Base-by-base conservation (phyloP, 768 basidiomycete species). In the Termitomyces bulborhizus region DNA sequence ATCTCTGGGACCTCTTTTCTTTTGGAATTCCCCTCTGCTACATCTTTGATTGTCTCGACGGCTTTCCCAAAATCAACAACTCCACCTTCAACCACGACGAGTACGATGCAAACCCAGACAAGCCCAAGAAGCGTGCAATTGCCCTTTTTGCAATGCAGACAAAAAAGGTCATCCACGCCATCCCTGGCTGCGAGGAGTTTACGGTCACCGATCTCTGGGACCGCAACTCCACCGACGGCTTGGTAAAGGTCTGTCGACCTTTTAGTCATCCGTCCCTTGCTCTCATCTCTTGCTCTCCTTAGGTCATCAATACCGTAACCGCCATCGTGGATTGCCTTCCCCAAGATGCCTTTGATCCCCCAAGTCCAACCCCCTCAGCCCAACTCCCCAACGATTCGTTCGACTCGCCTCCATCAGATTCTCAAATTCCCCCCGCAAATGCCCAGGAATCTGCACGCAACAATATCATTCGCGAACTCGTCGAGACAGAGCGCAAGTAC, bases 401-500 rank as follows among this genome's bases (percentile, higher is more conserved):
- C 50, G 85, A 86, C 60, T 83, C 83, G 0, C 67, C 85, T 29
- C 63, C 69, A 3, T 68, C 71, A n/a, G 81, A 82, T 53, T 66
- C 72, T 5, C 66, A 76, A 8, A 65, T 69, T 29, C 60, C 73
- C 32, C 66, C 79, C 21, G 72, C 78, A 16, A 82, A 76, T 63
- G 82, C 82, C 18, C 81, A 81, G 54, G 85, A 90, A 58, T 75
- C 79, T 1, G 84, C 85, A 21, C 78, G 90, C 52, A 84, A 83
- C 68, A 88, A 88, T 60, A 88, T 89, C 57, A 81, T 94, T 57
- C 81, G 82, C 65, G 97, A 99, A 71, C 84, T 98, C 62, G 82
- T 98, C 46, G 90, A 92, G 69, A 98, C 93, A 0, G 97, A 99
- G 70, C 85, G 92, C 62, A 93, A 93, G 73, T 98, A 93, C 69